Percentiles rank a stretch among this genome's conserved stretches.
These are phyloP conservation scores for Kwoniella sp. DNA, from an alignment of 768 basidiomycete genomes.

Conservation along the genomic window DNA sequence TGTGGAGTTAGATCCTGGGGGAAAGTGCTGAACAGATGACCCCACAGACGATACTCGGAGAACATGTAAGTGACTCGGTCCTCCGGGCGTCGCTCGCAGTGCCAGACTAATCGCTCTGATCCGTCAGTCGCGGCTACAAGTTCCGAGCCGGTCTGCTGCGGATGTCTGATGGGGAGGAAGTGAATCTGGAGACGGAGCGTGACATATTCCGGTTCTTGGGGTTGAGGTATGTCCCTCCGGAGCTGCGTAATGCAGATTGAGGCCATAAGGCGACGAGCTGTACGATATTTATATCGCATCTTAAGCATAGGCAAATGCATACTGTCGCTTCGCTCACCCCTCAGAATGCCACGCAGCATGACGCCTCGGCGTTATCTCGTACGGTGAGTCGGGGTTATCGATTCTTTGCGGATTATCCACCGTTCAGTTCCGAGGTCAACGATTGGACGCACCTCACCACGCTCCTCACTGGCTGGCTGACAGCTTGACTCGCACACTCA, in stretches of 20 bases:
- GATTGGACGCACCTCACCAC: no score
- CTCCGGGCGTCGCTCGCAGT: neutral
- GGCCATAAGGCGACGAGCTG: no score
- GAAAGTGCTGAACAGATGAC: neutral
- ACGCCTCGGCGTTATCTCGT: no score
- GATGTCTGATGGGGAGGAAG: conserved; percentile 36
- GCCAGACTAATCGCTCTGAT: neutral
- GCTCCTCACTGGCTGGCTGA: no score
- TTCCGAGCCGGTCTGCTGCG: conserved; percentile 37
- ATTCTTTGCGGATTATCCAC: no score
- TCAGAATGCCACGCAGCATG: no score
- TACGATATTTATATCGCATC: no score
- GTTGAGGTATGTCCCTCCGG: conserved; percentile 43
- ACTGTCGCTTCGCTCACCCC: no score
- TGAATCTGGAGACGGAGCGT: conserved; percentile 42
- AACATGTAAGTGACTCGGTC: conserved; percentile 17
- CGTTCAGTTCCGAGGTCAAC: neutral
- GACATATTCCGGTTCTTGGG: conserved; percentile 44
- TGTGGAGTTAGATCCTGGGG: neutral
- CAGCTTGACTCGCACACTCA: no score
- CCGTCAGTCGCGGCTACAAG: conserved; percentile 30
- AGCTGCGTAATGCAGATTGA: conserved; percentile 45
- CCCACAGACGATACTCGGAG: conserved; percentile 37
- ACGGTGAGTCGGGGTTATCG: neutral
- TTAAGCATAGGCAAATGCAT: no score